Percentiles rank a stretch among this genome's conserved stretches.
Evolutionary conservation across 129 eudicot species (phyloP).

Genomic region (Pulicaria dysenterica): DNA sequence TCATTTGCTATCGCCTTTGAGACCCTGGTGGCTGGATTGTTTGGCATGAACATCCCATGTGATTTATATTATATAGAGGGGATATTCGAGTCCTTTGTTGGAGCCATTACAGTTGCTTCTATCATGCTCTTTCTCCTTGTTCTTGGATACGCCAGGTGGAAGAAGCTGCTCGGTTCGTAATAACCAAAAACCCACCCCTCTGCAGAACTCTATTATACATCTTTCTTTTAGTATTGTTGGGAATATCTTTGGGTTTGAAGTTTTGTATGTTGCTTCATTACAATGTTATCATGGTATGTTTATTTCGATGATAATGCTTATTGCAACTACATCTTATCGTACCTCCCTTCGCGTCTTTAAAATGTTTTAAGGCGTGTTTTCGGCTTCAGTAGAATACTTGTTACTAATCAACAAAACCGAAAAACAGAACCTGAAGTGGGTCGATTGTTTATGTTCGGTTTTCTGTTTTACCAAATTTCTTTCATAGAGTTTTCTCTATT

Average conservation of each 20-base stretch:
- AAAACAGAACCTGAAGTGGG: too few relatives aligned
- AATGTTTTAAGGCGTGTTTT: neutral
- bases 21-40: conserved; percentile 70
- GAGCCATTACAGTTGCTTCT: conserved; percentile 48
- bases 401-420: too few relatives aligned
- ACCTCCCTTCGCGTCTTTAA: neutral
- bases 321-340: neutral
- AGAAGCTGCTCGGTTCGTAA: conserved; percentile 91
- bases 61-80: conserved; percentile 36
- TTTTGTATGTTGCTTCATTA: conserved; percentile 19
- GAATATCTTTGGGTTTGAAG: conserved; percentile 20
- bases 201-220: neutral
- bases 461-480: too few relatives aligned
- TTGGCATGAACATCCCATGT: conserved; percentile 93
- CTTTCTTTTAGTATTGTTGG: neutral
- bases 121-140: conserved; percentile 59
- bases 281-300: conserved; percentile 21
- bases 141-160: conserved; percentile 92
- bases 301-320: conserved; percentile 14
- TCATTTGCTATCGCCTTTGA: conserved; percentile 85
- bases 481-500: too few relatives aligned
- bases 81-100: conserved; percentile 53
- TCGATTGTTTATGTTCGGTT: too few relatives aligned
- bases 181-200: conserved; percentile 13
- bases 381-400: too few relatives aligned